phyloP scores from a whole-genome alignment of 2,329 filamentous ascomycete genomes.

The Botryosphaeria agaves region DNA sequence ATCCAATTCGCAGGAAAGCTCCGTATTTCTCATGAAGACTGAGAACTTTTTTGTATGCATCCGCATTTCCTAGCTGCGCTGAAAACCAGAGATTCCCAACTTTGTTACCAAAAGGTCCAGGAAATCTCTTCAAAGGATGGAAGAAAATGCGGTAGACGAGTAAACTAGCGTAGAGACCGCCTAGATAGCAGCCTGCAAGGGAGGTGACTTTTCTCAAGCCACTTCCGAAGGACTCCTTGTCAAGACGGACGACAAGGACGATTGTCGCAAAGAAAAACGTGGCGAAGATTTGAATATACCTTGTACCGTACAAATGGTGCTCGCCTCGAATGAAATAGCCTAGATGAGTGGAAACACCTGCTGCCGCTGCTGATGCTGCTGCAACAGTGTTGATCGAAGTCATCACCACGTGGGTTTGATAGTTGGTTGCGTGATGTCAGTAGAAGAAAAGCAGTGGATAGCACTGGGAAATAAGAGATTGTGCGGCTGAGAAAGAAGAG shows the following conservation, averaged over 20 bases:
- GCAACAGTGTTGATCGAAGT: neutral
- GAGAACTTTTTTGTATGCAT: slow-evolving; percentile 12
- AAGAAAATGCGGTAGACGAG: slow-evolving; percentile 17
- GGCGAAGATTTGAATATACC: slow-evolving; percentile 9
- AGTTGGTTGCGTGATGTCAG: no score
- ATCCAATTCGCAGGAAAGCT: slow-evolving; percentile 18
- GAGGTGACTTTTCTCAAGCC: slow-evolving; percentile 5
- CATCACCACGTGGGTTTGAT: no score
- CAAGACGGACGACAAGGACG: slow-evolving; percentile 6
- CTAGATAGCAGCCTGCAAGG: slow-evolving; percentile 7
- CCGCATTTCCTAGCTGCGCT: slow-evolving; percentile 7
- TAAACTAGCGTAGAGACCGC: slow-evolving; percentile 15
- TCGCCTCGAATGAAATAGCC: slow-evolving; percentile 11
- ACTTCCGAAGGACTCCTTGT: slow-evolving; percentile 4
- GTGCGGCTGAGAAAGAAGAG: no score
- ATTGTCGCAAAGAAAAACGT: slow-evolving; percentile 5
- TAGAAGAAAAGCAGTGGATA: no score
- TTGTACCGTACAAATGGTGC: slow-evolving; percentile 11
- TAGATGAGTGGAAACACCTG: neutral
- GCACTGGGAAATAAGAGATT: no score
- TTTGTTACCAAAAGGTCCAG: slow-evolving; percentile 16
- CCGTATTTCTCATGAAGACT: slow-evolving; percentile 18
- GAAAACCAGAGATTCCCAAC: slow-evolving; percentile 15
- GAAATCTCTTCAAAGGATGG: slow-evolving; percentile 16
- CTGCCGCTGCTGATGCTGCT: neutral